These are phyloP conservation scores for Camellia granthamiana DNA, from an alignment of 148 eudicot species.

Conservation along the genomic window DNA sequence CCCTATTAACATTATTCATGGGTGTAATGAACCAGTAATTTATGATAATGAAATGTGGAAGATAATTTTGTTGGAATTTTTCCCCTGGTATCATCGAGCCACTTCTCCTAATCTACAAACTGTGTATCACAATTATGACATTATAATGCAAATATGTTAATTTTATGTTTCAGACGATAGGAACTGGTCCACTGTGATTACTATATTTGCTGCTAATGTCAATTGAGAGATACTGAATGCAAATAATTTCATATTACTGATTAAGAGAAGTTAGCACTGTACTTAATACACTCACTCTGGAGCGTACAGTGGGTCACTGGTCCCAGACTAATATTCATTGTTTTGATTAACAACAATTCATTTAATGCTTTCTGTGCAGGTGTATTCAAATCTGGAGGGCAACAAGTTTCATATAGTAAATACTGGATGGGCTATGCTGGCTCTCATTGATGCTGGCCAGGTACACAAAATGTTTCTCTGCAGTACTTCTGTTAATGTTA, in stretches of 20 bases:
- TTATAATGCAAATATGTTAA: no score
- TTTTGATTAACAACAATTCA: background rate
- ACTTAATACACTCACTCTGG: background rate
- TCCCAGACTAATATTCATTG: background rate
- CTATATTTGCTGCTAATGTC: background rate
- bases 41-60: no score
- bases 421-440: slow-evolving; percentile 72
- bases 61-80: no score
- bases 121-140: no score
- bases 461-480: background rate
- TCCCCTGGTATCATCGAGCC: no score
- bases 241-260: background rate
- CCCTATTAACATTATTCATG: background rate
- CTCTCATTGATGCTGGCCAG: slow-evolving; percentile 49
- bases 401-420: slow-evolving; percentile 55
- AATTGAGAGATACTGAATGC: background rate
- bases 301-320: no score
- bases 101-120: no score
- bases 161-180: no score
- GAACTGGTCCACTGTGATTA: background rate
- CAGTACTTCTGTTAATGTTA: background rate
- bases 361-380: slow-evolving; percentile 33
- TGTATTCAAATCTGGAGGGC: slow-evolving; percentile 60
- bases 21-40: no score
- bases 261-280: background rate